Conservation (phyloP, 306 rosid species). For the Abrus pulchellus region DNA sequence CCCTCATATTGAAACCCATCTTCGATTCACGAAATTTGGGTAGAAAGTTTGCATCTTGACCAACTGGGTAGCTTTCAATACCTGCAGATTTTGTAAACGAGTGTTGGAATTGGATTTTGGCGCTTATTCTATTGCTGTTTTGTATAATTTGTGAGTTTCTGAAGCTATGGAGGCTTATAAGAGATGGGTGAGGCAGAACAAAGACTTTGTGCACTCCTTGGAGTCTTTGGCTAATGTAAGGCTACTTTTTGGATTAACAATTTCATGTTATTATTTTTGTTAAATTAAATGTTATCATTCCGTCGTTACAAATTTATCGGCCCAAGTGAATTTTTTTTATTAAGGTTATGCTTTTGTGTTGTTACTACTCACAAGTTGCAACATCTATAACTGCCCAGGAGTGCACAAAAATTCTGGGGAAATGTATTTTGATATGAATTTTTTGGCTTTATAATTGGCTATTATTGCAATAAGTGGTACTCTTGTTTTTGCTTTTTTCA, state of each 20-base stretch:
- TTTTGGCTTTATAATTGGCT: neutral
- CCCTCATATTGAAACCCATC: slow-evolving; percentile 38
- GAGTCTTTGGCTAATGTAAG: slow-evolving; percentile 96
- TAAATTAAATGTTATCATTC: slow-evolving; percentile 17
- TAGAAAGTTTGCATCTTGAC: slow-evolving; percentile 37
- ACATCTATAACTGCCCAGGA: slow-evolving; percentile 11
- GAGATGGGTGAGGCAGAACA: slow-evolving; percentile 91
- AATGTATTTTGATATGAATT: slow-evolving; percentile 20
- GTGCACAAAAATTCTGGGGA: neutral
- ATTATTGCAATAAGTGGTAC: slow-evolving; percentile 6
- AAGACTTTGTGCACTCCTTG: slow-evolving; percentile 81
- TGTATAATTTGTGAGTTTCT: slow-evolving; percentile 37
- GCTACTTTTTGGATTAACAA: slow-evolving; percentile 15
- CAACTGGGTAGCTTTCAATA: slow-evolving; percentile 43
- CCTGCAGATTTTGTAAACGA: slow-evolving; percentile 23
- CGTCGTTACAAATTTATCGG: slow-evolving; percentile 20
- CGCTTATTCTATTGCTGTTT: slow-evolving; percentile 5
- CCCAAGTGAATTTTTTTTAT: slow-evolving; percentile 4
- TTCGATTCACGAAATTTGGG: slow-evolving; percentile 38
- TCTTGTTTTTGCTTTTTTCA: slow-evolving; percentile 4
- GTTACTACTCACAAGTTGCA: neutral
- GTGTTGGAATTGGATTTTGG: slow-evolving; percentile 1
- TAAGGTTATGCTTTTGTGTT: slow-evolving; percentile 15
- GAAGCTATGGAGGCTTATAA: slow-evolving; percentile 86
- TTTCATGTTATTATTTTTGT: slow-evolving; percentile 20